phyloP scores from a whole-genome alignment of 164 flowering plant genomes.

The Umbellularia californica region DNA sequence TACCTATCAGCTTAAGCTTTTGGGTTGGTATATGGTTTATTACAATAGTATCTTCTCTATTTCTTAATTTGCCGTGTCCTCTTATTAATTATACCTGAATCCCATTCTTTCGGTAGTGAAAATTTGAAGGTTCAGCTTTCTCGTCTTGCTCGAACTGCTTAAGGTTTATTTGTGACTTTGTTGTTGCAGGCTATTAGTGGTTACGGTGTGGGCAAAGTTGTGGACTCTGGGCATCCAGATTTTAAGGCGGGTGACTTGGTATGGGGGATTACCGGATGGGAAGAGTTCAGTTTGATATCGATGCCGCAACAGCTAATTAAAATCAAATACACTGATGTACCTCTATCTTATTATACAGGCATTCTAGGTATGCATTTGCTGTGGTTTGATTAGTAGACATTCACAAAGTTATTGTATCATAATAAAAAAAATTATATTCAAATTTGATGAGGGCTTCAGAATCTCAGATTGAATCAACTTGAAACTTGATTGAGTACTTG shows the following conservation, averaged over 20 bases:
- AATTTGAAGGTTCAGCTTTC: neutral
- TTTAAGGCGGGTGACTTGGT: conserved; percentile 49
- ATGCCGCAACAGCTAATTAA: conserved; percentile 17
- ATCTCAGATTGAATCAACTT: neutral
- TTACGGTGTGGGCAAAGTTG: conserved; percentile 32
- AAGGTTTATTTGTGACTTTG: neutral
- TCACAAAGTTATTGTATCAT: neutral
- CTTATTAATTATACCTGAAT: neutral
- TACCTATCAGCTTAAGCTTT: too few species aligned
- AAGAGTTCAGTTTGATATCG: conserved; percentile 35
- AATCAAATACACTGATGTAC: conserved; percentile 42
- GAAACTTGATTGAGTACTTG: neutral
- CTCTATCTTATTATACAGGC: conserved; percentile 44
- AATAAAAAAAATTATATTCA: neutral
- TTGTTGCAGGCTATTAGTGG: conserved; percentile 15
- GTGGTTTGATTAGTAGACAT: neutral
- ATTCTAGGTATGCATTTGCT: conserved; percentile 20
- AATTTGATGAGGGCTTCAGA: neutral
- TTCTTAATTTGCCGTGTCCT: neutral
- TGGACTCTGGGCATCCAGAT: conserved; percentile 38
- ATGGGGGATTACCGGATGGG: conserved; percentile 57
- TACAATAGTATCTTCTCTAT: neutral
- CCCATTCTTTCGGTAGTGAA: neutral
- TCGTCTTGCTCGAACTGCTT: neutral
- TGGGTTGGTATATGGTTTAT: too few species aligned